A percentile compares a stretch with the other conserved stretches of the same genome.
phyloP scores from a whole-genome alignment of 805 yeast genomes.

The Zygoascus bituminiphila region DNA sequence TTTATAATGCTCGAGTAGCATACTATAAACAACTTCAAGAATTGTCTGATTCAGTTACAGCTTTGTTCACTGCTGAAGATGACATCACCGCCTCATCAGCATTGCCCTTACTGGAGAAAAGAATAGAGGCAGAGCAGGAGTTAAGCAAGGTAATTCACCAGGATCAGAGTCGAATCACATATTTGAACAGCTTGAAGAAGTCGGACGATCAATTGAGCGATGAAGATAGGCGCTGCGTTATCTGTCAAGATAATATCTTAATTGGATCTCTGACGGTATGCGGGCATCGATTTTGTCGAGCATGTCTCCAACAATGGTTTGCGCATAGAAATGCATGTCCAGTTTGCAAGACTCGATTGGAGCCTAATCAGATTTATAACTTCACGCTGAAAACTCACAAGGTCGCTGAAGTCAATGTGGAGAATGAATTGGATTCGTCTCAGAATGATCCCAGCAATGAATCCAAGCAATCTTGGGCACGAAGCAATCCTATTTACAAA shows the following conservation, averaged over 20 bases:
- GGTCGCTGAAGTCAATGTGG: conserved; percentile 28
- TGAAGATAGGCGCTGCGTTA: conserved; percentile 54
- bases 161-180: conserved; percentile 31
- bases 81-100: conserved; percentile 20
- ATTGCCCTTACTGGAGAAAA: not conserved
- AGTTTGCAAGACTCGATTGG: conserved; percentile 56
- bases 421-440: conserved; percentile 19
- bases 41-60: conserved; percentile 72
- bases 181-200: conserved; percentile 38
- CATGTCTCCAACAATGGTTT: conserved; percentile 73
- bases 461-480: not conserved
- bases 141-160: conserved; percentile 15
- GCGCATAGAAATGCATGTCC: conserved; percentile 58
- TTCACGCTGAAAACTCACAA: conserved; percentile 46
- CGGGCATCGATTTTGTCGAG: conserved; percentile 86
- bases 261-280: conserved; percentile 80
- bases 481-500: conserved; percentile 20
- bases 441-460: conserved; percentile 8
- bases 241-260: conserved; percentile 63
- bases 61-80: conserved; percentile 31
- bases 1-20: conserved; percentile 71
- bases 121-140: conserved; percentile 18
- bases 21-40: conserved; percentile 81
- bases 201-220: conserved; percentile 19
- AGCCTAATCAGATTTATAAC: conserved; percentile 48